A percentile compares a stretch with the other conserved stretches of the same genome.
Conservation (phyloP, 768 basidiomycete species). For the Lactarius sanguifluus region DNA sequence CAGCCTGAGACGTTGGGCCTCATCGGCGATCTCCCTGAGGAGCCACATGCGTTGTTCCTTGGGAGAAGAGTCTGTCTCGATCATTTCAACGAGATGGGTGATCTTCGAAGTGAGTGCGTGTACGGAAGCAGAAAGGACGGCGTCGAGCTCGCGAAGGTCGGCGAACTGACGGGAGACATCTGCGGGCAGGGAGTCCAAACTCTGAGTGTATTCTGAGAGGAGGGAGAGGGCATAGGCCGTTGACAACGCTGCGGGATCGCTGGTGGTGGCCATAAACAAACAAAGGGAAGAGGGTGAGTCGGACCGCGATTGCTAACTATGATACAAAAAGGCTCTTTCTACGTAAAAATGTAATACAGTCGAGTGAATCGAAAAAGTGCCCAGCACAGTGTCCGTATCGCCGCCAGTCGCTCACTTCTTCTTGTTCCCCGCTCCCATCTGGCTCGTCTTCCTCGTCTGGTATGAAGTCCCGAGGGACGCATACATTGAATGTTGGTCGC, state of each 20-base stretch:
- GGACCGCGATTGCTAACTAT: neutral
- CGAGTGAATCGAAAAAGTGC: conserved; percentile 3
- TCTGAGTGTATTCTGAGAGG: conserved; percentile 84
- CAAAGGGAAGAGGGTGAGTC: neutral
- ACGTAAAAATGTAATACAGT: conserved; percentile 1
- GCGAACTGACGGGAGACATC: conserved; percentile 94
- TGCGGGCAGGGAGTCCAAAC: conserved; percentile 88
- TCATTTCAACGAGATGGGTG: conserved; percentile 67
- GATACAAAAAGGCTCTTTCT: neutral
- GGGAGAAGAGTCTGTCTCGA: conserved; percentile 57
- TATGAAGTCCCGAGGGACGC: conserved; percentile 32
- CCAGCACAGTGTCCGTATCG: neutral
- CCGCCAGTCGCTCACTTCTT: conserved; percentile 20
- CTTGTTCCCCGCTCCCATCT: conserved; percentile 5
- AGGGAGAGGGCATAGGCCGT: conserved; percentile 65
- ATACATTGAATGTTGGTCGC: conserved; percentile 37
- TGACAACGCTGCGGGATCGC: conserved; percentile 34
- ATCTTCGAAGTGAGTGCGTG: conserved; percentile 79
- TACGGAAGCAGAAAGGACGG: conserved; percentile 90
- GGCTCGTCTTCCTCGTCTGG: conserved; percentile 10
- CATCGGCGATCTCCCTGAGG: conserved; percentile 91
- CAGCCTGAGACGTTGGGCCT: conserved; percentile 85
- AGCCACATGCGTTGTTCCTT: conserved; percentile 82
- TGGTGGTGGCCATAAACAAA: conserved; percentile 28
- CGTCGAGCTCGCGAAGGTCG: conserved; percentile 97